These are phyloP conservation scores for Dorcoceras hygrometricum DNA, from an alignment of 257 asterid species.

Conservation along the genomic window DNA sequence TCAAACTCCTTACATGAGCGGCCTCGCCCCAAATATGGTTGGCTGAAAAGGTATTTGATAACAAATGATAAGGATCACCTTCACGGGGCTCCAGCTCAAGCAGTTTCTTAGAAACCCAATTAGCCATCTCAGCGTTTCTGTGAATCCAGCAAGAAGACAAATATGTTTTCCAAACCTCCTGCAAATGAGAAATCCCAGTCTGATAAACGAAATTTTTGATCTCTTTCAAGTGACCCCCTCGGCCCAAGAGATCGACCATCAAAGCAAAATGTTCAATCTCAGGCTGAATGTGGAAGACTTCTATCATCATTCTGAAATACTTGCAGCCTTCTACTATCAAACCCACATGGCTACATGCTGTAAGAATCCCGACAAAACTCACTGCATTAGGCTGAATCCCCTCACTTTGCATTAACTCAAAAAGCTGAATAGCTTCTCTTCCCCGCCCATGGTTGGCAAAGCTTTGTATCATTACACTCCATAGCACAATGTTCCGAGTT, in stretches of 20 bases:
- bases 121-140: slow-evolving; percentile 56
- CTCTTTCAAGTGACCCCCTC: slow-evolving; percentile 60
- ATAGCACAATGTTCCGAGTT: slow-evolving; percentile 50
- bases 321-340: slow-evolving; percentile 62
- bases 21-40: slow-evolving; percentile 58
- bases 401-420: slow-evolving; percentile 52
- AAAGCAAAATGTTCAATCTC: slow-evolving; percentile 55
- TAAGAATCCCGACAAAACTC: slow-evolving; percentile 57
- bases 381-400: slow-evolving; percentile 58
- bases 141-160: slow-evolving; percentile 63
- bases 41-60: slow-evolving; percentile 57
- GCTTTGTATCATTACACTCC: slow-evolving; percentile 70
- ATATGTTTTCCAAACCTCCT: slow-evolving; percentile 59
- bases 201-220: slow-evolving; percentile 49
- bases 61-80: slow-evolving; percentile 43
- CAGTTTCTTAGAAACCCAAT: slow-evolving; percentile 54
- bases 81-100: slow-evolving; percentile 45
- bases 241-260: slow-evolving; percentile 73
- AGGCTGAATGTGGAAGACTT: slow-evolving; percentile 42
- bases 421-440: slow-evolving; percentile 50
- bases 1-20: slow-evolving; percentile 46
- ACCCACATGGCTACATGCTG: slow-evolving; percentile 80
- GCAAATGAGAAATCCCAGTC: slow-evolving; percentile 39
- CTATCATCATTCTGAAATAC: slow-evolving; percentile 63
- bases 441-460: slow-evolving; percentile 61